A percentile compares a stretch with the other conserved stretches of the same genome.
Evolutionary conservation across 2,329 filamentous ascomycete species (phyloP).

Genomic region (Curvularia sp.): DNA sequence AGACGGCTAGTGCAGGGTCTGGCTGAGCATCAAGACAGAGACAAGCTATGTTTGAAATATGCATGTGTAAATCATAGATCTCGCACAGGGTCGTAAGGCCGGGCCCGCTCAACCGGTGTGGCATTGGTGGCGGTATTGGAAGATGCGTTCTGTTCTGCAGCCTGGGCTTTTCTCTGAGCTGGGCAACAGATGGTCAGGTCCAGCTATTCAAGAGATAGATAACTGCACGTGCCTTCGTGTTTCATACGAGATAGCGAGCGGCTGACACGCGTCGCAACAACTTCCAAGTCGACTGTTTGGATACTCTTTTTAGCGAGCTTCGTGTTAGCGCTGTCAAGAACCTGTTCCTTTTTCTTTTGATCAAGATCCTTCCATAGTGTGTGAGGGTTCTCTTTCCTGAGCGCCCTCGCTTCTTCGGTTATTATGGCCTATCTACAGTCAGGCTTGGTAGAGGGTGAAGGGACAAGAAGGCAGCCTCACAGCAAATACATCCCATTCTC

Average conservation of each 20-base stretch:
- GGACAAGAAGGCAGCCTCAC: neutral
- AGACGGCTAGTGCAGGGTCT: neutral
- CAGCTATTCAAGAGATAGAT: neutral
- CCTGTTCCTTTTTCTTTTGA: neutral
- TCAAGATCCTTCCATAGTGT: neutral
- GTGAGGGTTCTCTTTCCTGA: neutral
- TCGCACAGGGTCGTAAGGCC: conserved; percentile 4
- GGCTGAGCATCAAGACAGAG: neutral
- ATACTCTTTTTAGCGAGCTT: neutral
- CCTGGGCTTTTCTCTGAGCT: neutral
- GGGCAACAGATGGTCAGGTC: neutral
- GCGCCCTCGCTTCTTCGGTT: neutral
- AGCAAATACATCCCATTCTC: conserved; percentile 1
- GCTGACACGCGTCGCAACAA: neutral
- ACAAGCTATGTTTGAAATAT: neutral
- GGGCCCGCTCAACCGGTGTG: neutral
- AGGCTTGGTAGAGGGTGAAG: neutral
- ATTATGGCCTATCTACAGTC: neutral
- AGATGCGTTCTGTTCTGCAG: neutral
- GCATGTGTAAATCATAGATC: neutral
- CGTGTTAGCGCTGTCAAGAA: neutral
- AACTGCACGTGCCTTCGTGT: neutral
- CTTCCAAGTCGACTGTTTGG: neutral
- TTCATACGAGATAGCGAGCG: neutral
- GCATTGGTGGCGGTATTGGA: neutral